These are phyloP conservation scores for Phytopythium boreale DNA, from an alignment of 352 stramenopile species.

Conservation along the genomic window DNA sequence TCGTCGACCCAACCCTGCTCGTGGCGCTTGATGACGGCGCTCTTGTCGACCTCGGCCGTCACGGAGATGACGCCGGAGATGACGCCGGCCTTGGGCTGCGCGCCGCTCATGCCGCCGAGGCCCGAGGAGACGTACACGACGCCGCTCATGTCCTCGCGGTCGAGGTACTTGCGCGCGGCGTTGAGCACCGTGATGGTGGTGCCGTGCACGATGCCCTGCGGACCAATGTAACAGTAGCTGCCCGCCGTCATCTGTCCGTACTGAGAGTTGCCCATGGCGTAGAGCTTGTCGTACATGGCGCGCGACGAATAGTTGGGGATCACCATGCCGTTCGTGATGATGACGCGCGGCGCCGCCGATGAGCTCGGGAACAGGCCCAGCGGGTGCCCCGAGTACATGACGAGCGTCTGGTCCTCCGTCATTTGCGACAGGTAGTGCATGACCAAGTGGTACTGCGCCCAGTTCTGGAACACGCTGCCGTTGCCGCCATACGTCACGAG, in stretches of 20 bases:
- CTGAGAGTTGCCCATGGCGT: slow-evolving; percentile 83
- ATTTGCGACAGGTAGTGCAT: slow-evolving; percentile 89
- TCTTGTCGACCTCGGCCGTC: slow-evolving; percentile 77
- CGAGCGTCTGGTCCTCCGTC: slow-evolving; percentile 86
- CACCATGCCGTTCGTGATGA: slow-evolving; percentile 90
- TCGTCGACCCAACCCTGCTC: slow-evolving; percentile 88
- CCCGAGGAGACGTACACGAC: slow-evolving; percentile 87
- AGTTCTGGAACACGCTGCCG: slow-evolving; percentile 89
- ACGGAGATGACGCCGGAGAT: slow-evolving; percentile 86
- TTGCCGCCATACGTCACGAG: slow-evolving; percentile 90
- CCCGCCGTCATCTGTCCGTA: slow-evolving; percentile 91
- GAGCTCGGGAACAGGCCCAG: slow-evolving; percentile 83
- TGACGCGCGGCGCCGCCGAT: slow-evolving; percentile 70
- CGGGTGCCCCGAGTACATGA: slow-evolving; percentile 89
- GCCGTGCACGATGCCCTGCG: slow-evolving; percentile 88
- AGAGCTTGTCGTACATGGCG: slow-evolving; percentile 87
- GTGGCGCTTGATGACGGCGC: slow-evolving; percentile 81
- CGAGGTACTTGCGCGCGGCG: slow-evolving; percentile 85
- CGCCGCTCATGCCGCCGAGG: slow-evolving; percentile 85
- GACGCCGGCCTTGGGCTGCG: slow-evolving; percentile 81
- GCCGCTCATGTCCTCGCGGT: slow-evolving; percentile 59
- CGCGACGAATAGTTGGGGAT: slow-evolving; percentile 88
- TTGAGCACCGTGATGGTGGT: slow-evolving; percentile 91
- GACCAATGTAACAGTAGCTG: slow-evolving; percentile 91
- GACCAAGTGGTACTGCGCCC: slow-evolving; percentile 84